Base-by-base conservation (phyloP, 2,329 filamentous ascomycete genomes). In the Aureobasidium lini region DNA sequence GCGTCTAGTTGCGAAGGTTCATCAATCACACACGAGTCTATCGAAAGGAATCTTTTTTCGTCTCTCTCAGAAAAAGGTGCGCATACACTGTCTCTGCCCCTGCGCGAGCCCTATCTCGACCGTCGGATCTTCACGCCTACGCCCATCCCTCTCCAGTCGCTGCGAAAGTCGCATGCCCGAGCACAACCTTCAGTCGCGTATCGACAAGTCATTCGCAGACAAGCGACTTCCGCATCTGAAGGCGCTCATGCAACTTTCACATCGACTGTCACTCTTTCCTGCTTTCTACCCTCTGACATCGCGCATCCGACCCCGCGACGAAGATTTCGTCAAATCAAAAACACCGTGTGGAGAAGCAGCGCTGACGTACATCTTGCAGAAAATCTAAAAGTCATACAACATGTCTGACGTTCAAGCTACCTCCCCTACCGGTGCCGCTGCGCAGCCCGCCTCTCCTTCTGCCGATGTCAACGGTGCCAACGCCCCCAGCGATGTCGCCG, bases 381-480 rank as follows among this genome's bases (percentile, higher is more conserved):
- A 66, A 66, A 48, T 56, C 49, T 53, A 42, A 42, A 60, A 52
- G 44, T 44, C 47, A 29, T 46, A 39, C 59, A 68, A 46, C 65
- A 73, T 74, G 71, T 74, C 72, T 70, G 72, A 74, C 69, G 66
- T 74, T 67, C 75, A 77, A 69, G 68, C 76, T 58, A 72, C 75
- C 66, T 76, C 76, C 57, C 76, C 77, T 64, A 72, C 91, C 76
- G 84, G 86, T 79, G 80, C 84, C 77, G 89, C 94, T 73, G 86
- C 82, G 76, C 89, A 86, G 78, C 77, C 86, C 71, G 81, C 83
- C 74, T 80, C 90, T 73, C 85, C 88, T 72, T 81, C 83, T 68
- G 79, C 79, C 68, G 86, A 87, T 71, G 84, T 84, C 76, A 82
- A 81, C 73, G 81, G 83, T 65, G 52, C 64, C 56, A 60, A 50